A percentile compares a stretch with the other conserved stretches of the same genome.
Conservation (phyloP, 805 yeast genomes). For the Candida michaelii region DNA sequence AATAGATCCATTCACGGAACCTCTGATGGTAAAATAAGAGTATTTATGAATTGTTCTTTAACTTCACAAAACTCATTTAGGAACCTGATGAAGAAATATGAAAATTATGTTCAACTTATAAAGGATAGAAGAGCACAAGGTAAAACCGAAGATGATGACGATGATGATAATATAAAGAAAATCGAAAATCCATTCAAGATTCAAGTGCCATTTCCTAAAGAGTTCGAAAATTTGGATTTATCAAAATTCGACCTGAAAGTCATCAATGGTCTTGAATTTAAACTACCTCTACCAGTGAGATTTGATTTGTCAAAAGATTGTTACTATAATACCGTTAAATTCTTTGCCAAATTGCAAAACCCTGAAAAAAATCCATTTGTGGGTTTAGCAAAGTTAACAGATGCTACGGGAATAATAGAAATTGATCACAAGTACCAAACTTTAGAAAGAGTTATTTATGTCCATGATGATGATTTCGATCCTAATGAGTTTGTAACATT, state of each 20-base stretch:
- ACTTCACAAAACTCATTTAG: constrained; percentile 31
- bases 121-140: constrained; percentile 23
- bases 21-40: constrained; percentile 27
- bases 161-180: constrained; percentile 24
- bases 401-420: constrained; percentile 3
- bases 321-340: constrained; percentile 8
- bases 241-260: constrained; percentile 13
- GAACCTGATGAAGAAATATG: constrained; percentile 21
- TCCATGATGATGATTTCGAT: constrained; percentile 55
- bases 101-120: constrained; percentile 18
- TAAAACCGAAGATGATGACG: constrained; percentile 19
- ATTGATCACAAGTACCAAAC: constrained; percentile 4
- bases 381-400: constrained; percentile 11
- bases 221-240: constrained; percentile 13
- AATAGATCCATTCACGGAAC: constrained; percentile 29
- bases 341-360: constrained; percentile 6
- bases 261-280: constrained; percentile 8
- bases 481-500: constrained; percentile 53
- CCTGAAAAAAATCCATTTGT: constrained; percentile 8
- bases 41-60: constrained; percentile 32
- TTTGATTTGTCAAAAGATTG: constrained; percentile 7
- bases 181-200: constrained; percentile 35
- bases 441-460: constrained; percentile 46
- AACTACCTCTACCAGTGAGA: constrained; percentile 1
- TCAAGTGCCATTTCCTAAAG: constrained; percentile 32